Conservation (phyloP, 2,329 filamentous ascomycete species). For the Pyricularia pennisetigena region DNA sequence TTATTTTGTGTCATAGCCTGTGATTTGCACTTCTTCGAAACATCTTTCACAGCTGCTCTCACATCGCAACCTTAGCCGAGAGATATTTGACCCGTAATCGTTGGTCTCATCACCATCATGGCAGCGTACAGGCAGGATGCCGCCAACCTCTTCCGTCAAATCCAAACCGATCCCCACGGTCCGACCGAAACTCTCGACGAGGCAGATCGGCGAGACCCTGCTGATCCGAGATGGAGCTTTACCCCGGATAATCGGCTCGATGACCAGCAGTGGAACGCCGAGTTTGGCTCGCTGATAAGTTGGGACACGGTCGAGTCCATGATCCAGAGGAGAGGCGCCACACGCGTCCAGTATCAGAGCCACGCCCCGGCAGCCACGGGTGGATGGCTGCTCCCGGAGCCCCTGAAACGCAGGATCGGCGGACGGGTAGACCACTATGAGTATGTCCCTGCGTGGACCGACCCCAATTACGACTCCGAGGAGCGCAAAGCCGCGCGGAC, state of each 20-base stretch:
- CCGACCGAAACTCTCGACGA: background rate
- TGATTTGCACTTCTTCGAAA: background rate
- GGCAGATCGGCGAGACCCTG: background rate
- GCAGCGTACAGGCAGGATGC: background rate
- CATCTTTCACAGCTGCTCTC: background rate
- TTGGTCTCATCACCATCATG: background rate
- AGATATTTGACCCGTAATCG: background rate
- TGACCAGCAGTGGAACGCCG: background rate
- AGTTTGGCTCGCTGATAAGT: background rate
- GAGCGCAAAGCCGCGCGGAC: background rate
- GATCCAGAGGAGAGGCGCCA: background rate
- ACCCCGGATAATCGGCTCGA: background rate
- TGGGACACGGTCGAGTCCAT: background rate
- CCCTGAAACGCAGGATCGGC: background rate
- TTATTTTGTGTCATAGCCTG: background rate
- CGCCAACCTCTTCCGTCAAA: background rate
- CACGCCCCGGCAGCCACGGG: background rate
- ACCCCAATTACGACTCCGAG: background rate
- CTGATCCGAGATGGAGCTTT: background rate
- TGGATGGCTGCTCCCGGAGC: background rate
- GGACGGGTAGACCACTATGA: background rate
- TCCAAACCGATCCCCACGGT: background rate
- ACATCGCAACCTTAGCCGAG: background rate
- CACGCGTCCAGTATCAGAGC: background rate
- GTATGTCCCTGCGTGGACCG: background rate